Percentiles rank a stretch among this genome's conserved stretches.
Conservation (phyloP, 129 eudicot genomes). For the Saussurea involucrata region DNA sequence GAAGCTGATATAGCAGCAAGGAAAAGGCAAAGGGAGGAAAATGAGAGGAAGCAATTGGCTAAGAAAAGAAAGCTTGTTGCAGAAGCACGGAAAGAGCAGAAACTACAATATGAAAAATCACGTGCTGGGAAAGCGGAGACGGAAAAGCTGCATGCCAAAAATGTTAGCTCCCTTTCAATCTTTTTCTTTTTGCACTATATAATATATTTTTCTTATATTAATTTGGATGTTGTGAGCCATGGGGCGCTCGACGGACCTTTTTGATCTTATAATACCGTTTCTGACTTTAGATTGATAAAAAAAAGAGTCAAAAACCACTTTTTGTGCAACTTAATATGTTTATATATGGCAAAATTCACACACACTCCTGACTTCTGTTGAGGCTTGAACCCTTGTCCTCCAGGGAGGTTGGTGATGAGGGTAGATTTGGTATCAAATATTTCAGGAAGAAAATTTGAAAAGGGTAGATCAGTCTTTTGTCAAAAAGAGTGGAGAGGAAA, state of each 20-base stretch:
- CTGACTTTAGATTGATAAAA: too few species aligned
- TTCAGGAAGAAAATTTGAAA: too few species aligned
- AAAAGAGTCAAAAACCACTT: too few species aligned
- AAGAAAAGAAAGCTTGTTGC: slow-evolving; percentile 69
- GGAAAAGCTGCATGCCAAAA: slow-evolving; percentile 35
- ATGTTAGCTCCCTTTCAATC: slow-evolving; percentile 17
- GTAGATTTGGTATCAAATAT: too few species aligned
- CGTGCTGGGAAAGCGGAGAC: slow-evolving; percentile 38
- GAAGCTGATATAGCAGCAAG: slow-evolving; percentile 74
- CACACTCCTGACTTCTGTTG: not conserved
- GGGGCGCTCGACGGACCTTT: too few species aligned
- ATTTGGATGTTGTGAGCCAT: too few species aligned
- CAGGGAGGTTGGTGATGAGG: not conserved
- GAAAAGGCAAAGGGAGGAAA: slow-evolving; percentile 91
- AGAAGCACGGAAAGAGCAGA: slow-evolving; percentile 45
- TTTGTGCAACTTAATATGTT: too few species aligned
- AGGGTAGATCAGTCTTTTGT: too few species aligned
- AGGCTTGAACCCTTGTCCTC: not conserved
- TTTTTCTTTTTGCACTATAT: not conserved
- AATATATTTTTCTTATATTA: too few species aligned
- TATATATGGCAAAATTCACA: not conserved
- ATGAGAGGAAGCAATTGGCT: slow-evolving; percentile 67
- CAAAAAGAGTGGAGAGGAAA: too few species aligned
- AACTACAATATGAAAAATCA: slow-evolving; percentile 51
- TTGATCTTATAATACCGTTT: too few species aligned